phyloP scores from a whole-genome alignment of 331 rosid species.

The Prunus yedoensis region DNA sequence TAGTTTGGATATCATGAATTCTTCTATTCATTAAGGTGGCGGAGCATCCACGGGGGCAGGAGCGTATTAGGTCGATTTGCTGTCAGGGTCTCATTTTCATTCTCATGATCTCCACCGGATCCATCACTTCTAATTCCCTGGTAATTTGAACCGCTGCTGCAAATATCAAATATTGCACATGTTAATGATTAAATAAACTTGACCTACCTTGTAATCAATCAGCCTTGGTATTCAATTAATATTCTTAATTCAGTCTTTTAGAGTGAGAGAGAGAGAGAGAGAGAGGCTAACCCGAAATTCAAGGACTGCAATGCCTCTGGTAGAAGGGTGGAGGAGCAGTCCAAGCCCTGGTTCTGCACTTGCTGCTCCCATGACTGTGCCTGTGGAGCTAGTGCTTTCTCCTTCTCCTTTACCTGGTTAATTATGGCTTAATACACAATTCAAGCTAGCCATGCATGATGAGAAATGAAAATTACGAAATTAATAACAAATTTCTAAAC shows the following conservation, averaged over 20 bases:
- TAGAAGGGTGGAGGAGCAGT: constrained; percentile 27
- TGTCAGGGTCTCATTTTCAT: not conserved
- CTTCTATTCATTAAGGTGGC: constrained; percentile 41
- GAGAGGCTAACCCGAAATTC: constrained; percentile 39
- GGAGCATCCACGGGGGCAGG: constrained; percentile 74
- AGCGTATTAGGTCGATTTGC: not conserved
- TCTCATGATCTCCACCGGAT: constrained; percentile 13
- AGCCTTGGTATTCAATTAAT: no score
- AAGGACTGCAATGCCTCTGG: constrained; percentile 49
- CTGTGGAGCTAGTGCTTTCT: constrained; percentile 30
- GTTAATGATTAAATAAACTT: not conserved
- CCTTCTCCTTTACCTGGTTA: constrained; percentile 64
- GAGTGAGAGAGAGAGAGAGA: no score
- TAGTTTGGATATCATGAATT: not conserved
- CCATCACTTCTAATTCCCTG: not conserved
- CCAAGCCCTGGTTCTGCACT: constrained; percentile 27
- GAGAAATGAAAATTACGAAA: not conserved
- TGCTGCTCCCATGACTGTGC: constrained; percentile 22
- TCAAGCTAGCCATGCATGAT: no score
- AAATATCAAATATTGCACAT: not conserved
- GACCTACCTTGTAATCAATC: not conserved
- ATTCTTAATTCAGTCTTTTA: no score
- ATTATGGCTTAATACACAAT: not conserved
- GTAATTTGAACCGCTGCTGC: constrained; percentile 1
- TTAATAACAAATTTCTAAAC: not conserved